These are phyloP conservation scores for Tolypocladium endophyticum DNA, from an alignment of 2,329 filamentous ascomycete genomes.

Conservation along the genomic window DNA sequence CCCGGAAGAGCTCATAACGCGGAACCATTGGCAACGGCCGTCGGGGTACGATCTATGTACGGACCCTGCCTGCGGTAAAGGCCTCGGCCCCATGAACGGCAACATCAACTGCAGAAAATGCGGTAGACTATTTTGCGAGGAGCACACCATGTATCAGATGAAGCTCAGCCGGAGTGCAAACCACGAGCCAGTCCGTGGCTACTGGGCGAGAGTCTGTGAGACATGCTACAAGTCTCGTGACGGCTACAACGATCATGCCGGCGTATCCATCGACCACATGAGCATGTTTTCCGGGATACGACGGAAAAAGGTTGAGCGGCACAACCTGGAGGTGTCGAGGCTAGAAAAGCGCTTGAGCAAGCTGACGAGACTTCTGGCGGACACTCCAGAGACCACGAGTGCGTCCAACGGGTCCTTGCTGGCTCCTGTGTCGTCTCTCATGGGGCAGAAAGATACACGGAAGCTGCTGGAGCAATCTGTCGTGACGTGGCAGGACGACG, in stretches of 20 bases:
- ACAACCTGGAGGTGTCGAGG: conserved; percentile 77
- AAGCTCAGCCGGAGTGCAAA: conserved; percentile 82
- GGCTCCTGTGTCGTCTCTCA: conserved; percentile 49
- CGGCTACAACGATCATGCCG: conserved; percentile 85
- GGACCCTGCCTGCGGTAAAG: conserved; percentile 75
- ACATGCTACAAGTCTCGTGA: conserved; percentile 98
- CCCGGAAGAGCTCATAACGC: conserved; percentile 82
- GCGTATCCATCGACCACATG: conserved; percentile 61
- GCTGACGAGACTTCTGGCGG: conserved; percentile 72
- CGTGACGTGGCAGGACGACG: conserved; percentile 91
- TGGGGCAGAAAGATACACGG: conserved; percentile 62
- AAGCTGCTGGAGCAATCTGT: conserved; percentile 83
- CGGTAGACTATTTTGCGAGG: conserved; percentile 87
- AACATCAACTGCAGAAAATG: conserved; percentile 91
- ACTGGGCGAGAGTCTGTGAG: conserved; percentile 94
- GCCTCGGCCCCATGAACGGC: conserved; percentile 67
- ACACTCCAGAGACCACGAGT: conserved; percentile 57
- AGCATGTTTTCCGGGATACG: conserved; percentile 60
- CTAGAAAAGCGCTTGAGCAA: conserved; percentile 88
- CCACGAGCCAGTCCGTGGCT: conserved; percentile 80
- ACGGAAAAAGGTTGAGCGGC: conserved; percentile 69
- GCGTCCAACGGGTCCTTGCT: conserved; percentile 40
- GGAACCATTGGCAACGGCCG: conserved; percentile 77
- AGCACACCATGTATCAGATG: conserved; percentile 99
- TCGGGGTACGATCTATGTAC: conserved; percentile 70